These are phyloP conservation scores for Metschnikowia matae DNA, from an alignment of 805 yeast species.

Conservation along the genomic window DNA sequence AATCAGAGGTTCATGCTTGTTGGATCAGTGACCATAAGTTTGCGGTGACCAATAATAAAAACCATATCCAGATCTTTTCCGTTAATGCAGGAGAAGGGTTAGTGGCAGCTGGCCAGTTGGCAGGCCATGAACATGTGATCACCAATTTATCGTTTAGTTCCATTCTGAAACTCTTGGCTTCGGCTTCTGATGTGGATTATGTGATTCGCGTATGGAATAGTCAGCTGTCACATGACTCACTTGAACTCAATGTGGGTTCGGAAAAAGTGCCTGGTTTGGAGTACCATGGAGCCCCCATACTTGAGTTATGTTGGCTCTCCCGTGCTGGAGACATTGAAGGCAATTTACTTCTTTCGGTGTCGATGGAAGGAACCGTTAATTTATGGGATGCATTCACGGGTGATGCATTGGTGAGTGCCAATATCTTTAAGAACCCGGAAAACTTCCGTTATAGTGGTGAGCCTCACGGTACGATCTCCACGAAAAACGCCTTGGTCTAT, in stretches of 20 bases:
- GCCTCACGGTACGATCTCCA: conserved; percentile 8
- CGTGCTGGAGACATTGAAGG: conserved; percentile 17
- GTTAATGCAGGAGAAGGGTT: conserved; percentile 19
- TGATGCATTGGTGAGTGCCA: conserved; percentile 30
- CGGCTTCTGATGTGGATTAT: conserved; percentile 71
- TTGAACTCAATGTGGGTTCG: conserved; percentile 24
- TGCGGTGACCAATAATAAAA: conserved; percentile 61
- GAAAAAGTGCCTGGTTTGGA: conserved; percentile 13
- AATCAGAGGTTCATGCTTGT: conserved; percentile 46
- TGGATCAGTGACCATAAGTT: conserved; percentile 73
- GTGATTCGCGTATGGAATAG: conserved; percentile 74
- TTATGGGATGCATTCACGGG: conserved; percentile 61
- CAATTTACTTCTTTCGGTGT: conserved; percentile 30
- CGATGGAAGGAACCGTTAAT: conserved; percentile 68
- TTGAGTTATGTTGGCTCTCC: conserved; percentile 53
- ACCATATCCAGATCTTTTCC: conserved; percentile 53
- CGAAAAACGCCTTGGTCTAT: conserved; percentile 54
- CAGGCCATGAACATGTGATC: conserved; percentile 64
- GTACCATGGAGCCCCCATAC: conserved; percentile 53
- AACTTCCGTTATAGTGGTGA: conserved; percentile 20
- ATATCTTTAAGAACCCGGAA: conserved; percentile 25
- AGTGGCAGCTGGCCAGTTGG: conserved; percentile 28
- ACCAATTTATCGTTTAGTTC: conserved; percentile 53
- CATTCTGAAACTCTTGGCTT: conserved; percentile 52
- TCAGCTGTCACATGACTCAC: conserved; percentile 48